These are phyloP conservation scores for Actinomortierella wolfii DNA, from an alignment of 371 early-diverging fungal species.

Conservation along the genomic window DNA sequence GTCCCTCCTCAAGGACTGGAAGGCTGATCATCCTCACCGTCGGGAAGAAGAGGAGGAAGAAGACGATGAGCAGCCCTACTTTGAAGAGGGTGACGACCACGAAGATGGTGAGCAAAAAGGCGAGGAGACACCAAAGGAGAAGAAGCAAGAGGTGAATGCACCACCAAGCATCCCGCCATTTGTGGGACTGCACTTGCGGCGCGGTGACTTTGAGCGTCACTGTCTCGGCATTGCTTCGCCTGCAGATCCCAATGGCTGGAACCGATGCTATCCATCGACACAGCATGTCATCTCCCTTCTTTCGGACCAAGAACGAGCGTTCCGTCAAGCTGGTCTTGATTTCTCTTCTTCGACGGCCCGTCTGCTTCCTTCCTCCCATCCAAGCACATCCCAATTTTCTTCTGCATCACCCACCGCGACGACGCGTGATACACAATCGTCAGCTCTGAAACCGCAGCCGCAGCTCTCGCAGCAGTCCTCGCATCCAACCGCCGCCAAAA, in stretches of 20 bases:
- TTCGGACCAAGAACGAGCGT: too few relatives aligned
- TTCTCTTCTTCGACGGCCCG: too few relatives aligned
- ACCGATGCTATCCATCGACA: conserved; percentile 40
- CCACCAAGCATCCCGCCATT: conserved; percentile 4
- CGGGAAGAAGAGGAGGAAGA: not conserved
- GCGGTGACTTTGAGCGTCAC: conserved; percentile 34
- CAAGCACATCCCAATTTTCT: too few relatives aligned
- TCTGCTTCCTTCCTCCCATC: too few relatives aligned
- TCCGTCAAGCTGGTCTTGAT: too few relatives aligned
- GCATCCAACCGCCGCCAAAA: not conserved
- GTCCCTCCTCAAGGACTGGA: not conserved
- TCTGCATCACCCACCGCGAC: too few relatives aligned
- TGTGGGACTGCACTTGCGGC: conserved; percentile 28
- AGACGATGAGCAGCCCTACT: not conserved
- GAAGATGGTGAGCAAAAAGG: too few relatives aligned
- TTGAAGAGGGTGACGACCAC: not conserved
- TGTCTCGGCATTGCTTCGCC: conserved; percentile 39
- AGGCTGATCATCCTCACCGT: too few relatives aligned
- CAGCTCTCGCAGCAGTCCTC: not conserved
- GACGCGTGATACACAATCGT: too few relatives aligned
- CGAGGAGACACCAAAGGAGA: too few relatives aligned
- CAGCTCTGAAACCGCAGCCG: not conserved
- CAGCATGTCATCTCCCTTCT: conserved; percentile 33
- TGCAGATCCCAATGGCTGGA: conserved; percentile 43
- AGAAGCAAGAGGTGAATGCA: too few relatives aligned